Evolutionary conservation across 257 asterid genomes (phyloP).

Genomic region (Buddleja alternifolia): DNA sequence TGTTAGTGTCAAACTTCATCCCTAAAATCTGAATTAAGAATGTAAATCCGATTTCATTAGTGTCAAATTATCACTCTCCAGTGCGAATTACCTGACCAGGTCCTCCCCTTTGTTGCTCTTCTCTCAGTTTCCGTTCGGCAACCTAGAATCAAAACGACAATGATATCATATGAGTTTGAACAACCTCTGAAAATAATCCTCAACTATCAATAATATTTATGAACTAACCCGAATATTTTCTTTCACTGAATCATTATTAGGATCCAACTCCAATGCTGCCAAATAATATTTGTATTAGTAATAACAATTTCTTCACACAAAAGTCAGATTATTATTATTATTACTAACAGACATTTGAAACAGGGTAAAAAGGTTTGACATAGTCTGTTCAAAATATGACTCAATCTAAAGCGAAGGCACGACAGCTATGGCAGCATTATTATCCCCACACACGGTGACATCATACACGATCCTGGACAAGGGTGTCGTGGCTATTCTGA

Average conservation of each 20-base stretch:
- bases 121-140: conserved; percentile 71
- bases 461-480: background rate
- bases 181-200: conserved; percentile 18
- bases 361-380: conserved; percentile 15
- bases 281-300: conserved; percentile 27
- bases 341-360: background rate
- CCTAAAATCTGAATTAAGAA: background rate
- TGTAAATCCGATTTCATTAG: background rate
- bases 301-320: conserved; percentile 19
- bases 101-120: conserved; percentile 56
- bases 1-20: background rate
- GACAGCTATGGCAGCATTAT: conserved; percentile 1
- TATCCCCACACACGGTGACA: background rate
- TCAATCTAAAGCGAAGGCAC: conserved; percentile 17
- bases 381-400: background rate
- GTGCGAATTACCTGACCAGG: conserved; percentile 54
- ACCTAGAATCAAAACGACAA: conserved; percentile 45
- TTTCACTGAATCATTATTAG: conserved; percentile 63
- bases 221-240: conserved; percentile 81
- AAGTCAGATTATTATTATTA: conserved; percentile 4
- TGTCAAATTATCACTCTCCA: background rate
- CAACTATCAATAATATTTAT: conserved; percentile 21
- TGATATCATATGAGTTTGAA: background rate
- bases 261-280: conserved; percentile 86
- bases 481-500: background rate